These are phyloP conservation scores for Mycosphaerella arachidis DNA, from an alignment of 2,329 filamentous ascomycete genomes.

Conservation along the genomic window DNA sequence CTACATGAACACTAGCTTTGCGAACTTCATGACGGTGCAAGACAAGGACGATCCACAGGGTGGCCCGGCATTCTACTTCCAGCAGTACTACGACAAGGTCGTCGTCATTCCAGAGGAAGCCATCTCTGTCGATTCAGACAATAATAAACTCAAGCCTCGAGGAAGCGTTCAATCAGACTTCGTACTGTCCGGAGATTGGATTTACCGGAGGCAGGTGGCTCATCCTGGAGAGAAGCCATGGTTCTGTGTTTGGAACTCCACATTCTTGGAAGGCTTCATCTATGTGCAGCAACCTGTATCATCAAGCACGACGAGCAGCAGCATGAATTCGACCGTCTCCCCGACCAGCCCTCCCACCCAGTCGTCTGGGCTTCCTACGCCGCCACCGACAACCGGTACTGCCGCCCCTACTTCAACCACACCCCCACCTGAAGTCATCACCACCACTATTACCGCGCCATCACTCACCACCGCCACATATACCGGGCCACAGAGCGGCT, in stretches of 20 bases:
- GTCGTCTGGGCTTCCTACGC: constrained; percentile 13
- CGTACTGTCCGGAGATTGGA: constrained; percentile 12
- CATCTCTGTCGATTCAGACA: constrained; percentile 12
- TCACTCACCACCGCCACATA: constrained; percentile 19
- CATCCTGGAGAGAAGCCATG: constrained; percentile 59
- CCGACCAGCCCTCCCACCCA: constrained; percentile 10
- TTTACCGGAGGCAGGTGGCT: constrained; percentile 40
- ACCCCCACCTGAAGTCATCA: constrained; percentile 4
- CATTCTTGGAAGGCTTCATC: constrained; percentile 62
- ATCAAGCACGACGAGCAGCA: constrained; percentile 11
- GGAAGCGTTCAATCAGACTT: constrained; percentile 18
- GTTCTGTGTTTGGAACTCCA: constrained; percentile 67
- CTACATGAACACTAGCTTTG: constrained; percentile 41
- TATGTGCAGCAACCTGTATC: constrained; percentile 54
- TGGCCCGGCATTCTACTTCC: constrained; percentile 63
- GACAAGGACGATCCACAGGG: constrained; percentile 54
- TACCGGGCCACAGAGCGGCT: constrained; percentile 14
- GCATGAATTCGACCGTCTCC: constrained; percentile 4
- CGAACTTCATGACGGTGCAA: constrained; percentile 50
- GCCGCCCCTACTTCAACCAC: background rate
- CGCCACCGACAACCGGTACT: constrained; percentile 9
- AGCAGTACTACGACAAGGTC: constrained; percentile 59
- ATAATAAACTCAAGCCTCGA: constrained; percentile 25
- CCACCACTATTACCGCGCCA: constrained; percentile 16
- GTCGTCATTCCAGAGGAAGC: constrained; percentile 49